These are phyloP conservation scores for Daldinia loculata DNA, from an alignment of 495 filamentous ascomycete species.

Conservation along the genomic window DNA sequence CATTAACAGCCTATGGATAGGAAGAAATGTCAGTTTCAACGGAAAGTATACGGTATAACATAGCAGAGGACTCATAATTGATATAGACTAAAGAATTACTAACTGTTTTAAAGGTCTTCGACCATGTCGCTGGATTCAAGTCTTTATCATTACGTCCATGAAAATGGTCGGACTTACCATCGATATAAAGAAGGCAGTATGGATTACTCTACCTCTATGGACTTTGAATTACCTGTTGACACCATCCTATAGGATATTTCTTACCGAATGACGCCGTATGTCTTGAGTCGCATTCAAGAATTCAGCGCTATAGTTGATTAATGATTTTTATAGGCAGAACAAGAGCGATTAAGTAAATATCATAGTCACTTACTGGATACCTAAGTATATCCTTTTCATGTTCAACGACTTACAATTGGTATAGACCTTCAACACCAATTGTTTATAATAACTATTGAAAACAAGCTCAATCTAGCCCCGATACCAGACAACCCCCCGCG, in stretches of 20 bases:
- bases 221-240: slow-evolving; percentile 12
- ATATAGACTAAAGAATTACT: neutral
- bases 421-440: slow-evolving; percentile 61
- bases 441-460: slow-evolving; percentile 53
- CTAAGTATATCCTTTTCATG: neutral
- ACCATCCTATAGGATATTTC: slow-evolving; percentile 44
- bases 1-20: neutral
- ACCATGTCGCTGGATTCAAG: slow-evolving; percentile 47
- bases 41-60: slow-evolving; percentile 21
- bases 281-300: neutral
- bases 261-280: slow-evolving; percentile 52
- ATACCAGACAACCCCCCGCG: slow-evolving; percentile 47
- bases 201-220: neutral
- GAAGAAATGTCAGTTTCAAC: slow-evolving; percentile 20
- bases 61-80: neutral
- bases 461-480: slow-evolving; percentile 54
- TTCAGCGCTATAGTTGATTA: slow-evolving; percentile 5
- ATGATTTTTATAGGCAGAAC: slow-evolving; percentile 46
- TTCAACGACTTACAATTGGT: slow-evolving; percentile 6
- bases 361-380: neutral
- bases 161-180: slow-evolving; percentile 53
- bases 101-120: slow-evolving; percentile 38
- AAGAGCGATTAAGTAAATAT: slow-evolving; percentile 54
- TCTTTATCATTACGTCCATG: slow-evolving; percentile 48
- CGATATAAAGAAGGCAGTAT: slow-evolving; percentile 46